Percentiles rank a stretch among this genome's conserved stretches.
phyloP scores from a whole-genome alignment of 306 rosid species.

The Lablab purpureus region DNA sequence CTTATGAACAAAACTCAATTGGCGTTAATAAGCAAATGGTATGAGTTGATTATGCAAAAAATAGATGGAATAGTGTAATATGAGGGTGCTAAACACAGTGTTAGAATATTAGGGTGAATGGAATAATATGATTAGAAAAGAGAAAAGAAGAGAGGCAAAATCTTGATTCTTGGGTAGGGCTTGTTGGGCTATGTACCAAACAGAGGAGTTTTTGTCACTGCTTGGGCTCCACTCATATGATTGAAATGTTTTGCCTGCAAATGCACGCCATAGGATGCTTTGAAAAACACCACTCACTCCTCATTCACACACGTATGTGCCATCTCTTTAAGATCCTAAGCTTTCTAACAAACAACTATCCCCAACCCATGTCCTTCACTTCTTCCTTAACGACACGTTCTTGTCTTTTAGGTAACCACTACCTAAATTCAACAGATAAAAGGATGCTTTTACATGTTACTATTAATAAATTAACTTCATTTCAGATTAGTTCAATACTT shows the following conservation, averaged over 20 bases:
- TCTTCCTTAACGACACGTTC: neutral
- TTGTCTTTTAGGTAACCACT: conserved; percentile 5
- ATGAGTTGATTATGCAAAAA: no score
- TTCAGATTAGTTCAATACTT: neutral
- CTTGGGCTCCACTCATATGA: conserved; percentile 36
- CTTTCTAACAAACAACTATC: conserved; percentile 4
- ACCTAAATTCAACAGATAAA: neutral
- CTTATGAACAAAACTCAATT: no score
- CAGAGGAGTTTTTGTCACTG: neutral
- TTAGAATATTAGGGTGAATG: neutral
- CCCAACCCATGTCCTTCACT: neutral
- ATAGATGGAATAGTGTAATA: no score
- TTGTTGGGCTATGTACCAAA: conserved; percentile 23
- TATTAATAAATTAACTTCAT: neutral
- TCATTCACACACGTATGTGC: neutral
- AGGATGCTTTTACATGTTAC: neutral
- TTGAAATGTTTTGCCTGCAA: conserved; percentile 30
- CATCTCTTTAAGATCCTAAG: neutral
- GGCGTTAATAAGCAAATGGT: no score
- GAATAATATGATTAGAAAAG: neutral
- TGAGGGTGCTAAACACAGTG: no score
- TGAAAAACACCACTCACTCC: conserved; percentile 2
- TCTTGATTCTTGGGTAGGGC: no score
- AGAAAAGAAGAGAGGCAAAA: neutral
- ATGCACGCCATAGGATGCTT: conserved; percentile 45